Evolutionary conservation across 306 rosid species (phyloP), one percentile per base, ranked within the genome.

Genomic region (Sicyos baderoa): DNA sequence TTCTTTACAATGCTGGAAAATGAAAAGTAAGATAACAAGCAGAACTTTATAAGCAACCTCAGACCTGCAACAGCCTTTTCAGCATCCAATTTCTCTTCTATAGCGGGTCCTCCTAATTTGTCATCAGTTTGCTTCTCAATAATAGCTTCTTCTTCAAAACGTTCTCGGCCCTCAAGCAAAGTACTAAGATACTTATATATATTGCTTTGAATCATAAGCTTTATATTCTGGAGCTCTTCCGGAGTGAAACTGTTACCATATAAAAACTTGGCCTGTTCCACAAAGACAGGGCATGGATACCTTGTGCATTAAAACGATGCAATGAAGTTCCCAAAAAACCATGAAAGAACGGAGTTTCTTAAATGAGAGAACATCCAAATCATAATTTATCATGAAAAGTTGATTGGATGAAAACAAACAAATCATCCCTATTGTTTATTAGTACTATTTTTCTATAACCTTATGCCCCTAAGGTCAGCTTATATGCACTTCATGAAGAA

Each of bases 181-280:
- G 87, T 79, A 68, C 97, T 83, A 37, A 90, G 88, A 81, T 90
- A 90, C 85, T 84, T 90, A 78, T 88, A 90, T 87, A 90, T 80
- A 70, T 88, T 90, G 87, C 97, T 90, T 79, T 90, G 97, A 72
- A 90, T 90, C 95, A 88, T 86, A 71, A 86, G 85, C 81, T 88
- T 88, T 76, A 90, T 83, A 79, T 86, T 54, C 80, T 86, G 95
- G 75, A 83, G 50, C 81, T 90, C 97, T 75, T 88, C 97, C 9
- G 84, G 15, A 80, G 81, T 72, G 80, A 90, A 90, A 77, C 72
- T 83, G 81, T 75, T 82, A 64, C 90, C 92, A 75, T 90, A 90
- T 76, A 90, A 77, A 80, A 84, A 77, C 79, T 83, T 90, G 75
- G 89, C 95, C 97, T 90, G 86, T 71, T 74, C 54, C 67, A 84